Base-by-base conservation (phyloP, 2,329 filamentous ascomycete genomes). In the Zasmidium cellare region DNA sequence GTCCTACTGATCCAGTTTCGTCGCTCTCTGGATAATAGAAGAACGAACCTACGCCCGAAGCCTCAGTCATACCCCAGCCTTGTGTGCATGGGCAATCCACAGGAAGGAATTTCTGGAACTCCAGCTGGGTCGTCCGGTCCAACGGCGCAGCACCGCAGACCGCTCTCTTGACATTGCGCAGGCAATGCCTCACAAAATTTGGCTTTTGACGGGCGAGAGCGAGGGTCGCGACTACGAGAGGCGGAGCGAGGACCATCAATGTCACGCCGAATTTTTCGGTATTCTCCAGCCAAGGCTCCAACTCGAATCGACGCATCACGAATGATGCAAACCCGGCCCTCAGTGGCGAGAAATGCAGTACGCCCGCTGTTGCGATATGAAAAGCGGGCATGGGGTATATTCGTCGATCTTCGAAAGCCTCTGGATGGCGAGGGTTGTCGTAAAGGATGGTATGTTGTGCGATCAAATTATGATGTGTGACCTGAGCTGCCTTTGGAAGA, bases 391-490 rank as follows among this genome's bases (percentile, higher is more conserved):
- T 60, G 20, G 78, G 64, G 3, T 25, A 46, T 16, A 47, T 23
- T 14, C 24, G 45, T 19, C 19, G 18, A 9, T 46, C 44, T 41
- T 25, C 16, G 23, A 46, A 54, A 11, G 51, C 41, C 14, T 35
- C 19, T n/a, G 14, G 22, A n/a, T 46, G 44, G 18, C 19, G 1
- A n/a, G 41, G 41, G 23, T 47, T 28, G 16, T 54, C 51, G 24
- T 47, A 28, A 6, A 79, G 71, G 11, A 80, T 61, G 2, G 76
- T 75, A 65, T 82, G 78, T 65, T 84, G 77, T 0, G 83, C 80
- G 20, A 83, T 76, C 18, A 85, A 71, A 63, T 86, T 86, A 55
- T 76, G 73, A 66, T 88, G 86, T 0, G 82, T 82, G 45, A 86
- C 66, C 59, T 79, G 78, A 12, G 82, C 80, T 0, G 82, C 83